These are phyloP conservation scores for Inga leiocalycina DNA, from an alignment of 306 rosid species.

Conservation along the genomic window DNA sequence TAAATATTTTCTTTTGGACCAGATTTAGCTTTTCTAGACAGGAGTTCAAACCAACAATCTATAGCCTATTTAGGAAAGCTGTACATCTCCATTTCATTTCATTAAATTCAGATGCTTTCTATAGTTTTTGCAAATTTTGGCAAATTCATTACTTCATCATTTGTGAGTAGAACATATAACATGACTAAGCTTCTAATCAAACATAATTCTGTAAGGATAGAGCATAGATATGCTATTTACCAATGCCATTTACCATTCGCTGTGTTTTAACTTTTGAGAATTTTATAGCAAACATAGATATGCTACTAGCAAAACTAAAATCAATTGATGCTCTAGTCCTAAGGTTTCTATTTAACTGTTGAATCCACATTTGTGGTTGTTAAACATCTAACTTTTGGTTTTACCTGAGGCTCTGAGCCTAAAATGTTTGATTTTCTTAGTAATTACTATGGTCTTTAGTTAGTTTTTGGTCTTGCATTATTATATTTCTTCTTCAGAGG, in stretches of 20 bases:
- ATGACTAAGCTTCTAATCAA: not conserved
- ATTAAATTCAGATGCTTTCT: not conserved
- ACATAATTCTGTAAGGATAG: not conserved
- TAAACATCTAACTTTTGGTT: constrained; percentile 12
- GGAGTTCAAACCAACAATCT: not conserved
- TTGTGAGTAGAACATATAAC: not conserved
- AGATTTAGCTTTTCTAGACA: not conserved
- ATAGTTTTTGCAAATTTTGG: not conserved
- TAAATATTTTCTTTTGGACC: constrained; percentile 7
- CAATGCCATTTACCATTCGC: not conserved
- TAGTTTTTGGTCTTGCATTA: constrained; percentile 28
- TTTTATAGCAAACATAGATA: constrained; percentile 1
- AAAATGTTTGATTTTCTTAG: constrained; percentile 26
- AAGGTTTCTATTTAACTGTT: not conserved
- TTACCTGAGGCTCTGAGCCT: constrained; percentile 18
- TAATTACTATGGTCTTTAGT: constrained; percentile 13
- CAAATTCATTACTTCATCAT: not conserved
- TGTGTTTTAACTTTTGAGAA: not conserved
- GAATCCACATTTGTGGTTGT: not conserved
- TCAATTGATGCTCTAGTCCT: not conserved
- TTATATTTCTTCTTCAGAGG: constrained; percentile 17
- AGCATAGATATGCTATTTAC: not conserved
- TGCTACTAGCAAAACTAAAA: constrained; percentile 10
- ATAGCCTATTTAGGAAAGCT: not conserved
- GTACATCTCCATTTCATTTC: constrained; percentile 4